phyloP scores from a whole-genome alignment of 208 protist genomes.

The Leishmania gerbilli region DNA sequence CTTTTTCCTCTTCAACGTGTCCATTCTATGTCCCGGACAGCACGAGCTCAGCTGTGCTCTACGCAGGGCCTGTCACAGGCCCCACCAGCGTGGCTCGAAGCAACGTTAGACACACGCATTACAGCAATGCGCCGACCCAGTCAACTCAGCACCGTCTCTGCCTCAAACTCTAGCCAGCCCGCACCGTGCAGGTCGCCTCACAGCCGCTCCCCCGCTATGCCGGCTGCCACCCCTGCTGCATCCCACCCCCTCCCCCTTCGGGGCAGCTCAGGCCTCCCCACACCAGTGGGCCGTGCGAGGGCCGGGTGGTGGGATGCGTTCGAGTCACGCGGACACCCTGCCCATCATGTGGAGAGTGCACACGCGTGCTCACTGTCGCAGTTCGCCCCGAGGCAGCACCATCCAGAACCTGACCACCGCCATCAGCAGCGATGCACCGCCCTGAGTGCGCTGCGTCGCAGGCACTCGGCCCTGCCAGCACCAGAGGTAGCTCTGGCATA shows the following conservation, averaged over 20 bases:
- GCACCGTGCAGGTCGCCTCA: neutral
- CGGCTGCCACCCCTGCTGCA: neutral
- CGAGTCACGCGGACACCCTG: neutral
- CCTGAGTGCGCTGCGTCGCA: too few relatives aligned
- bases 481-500: neutral
- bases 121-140: neutral
- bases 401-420: neutral
- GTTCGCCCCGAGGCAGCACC: neutral
- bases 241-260: neutral
- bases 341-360: neutral
- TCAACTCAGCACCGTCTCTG: neutral
- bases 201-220: neutral
- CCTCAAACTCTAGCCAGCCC: neutral
- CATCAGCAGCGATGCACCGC: too few relatives aligned
- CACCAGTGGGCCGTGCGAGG: neutral
- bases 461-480: neutral
- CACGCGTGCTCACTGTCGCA: neutral
- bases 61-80: neutral
- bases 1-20: neutral
- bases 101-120: neutral
- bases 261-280: neutral
- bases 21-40: neutral
- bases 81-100: neutral
- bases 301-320: neutral
- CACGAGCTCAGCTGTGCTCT: neutral